Conservation (phyloP, 2,329 filamentous ascomycete species). For the Fusarium papillatum region DNA sequence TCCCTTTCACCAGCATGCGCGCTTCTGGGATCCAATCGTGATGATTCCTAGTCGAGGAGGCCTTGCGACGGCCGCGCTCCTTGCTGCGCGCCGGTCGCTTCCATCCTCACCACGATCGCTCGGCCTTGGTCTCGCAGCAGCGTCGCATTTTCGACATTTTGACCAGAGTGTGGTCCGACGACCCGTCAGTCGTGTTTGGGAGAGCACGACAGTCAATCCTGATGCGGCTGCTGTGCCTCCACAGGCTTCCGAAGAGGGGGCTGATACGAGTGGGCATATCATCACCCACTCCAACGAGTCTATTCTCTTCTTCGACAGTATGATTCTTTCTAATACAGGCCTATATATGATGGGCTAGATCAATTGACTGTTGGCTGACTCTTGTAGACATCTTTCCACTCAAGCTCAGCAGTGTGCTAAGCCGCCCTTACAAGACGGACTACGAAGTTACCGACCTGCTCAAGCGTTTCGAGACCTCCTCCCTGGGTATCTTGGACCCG, state of each 20-base stretch:
- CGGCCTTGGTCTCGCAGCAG: constrained; percentile 18
- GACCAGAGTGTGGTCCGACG: constrained; percentile 6
- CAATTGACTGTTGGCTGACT: constrained; percentile 8
- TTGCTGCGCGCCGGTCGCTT: constrained; percentile 40
- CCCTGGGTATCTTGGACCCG: constrained; percentile 64
- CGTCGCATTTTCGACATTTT: constrained; percentile 24
- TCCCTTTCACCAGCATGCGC: constrained; percentile 18
- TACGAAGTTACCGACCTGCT: constrained; percentile 64
- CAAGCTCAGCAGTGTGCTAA: constrained; percentile 68
- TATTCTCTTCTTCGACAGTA: constrained; percentile 92
- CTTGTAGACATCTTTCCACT: constrained; percentile 84
- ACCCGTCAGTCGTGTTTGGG: constrained; percentile 38
- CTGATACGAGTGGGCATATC: constrained; percentile 86
- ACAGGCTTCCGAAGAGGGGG: constrained; percentile 53
- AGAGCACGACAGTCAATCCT: constrained; percentile 40
- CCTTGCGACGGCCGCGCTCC: constrained; percentile 39
- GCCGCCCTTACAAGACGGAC: constrained; percentile 63
- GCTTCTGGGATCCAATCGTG: constrained; percentile 16
- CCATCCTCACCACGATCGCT: constrained; percentile 22
- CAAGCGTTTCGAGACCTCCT: constrained; percentile 64
- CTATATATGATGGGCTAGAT: background rate
- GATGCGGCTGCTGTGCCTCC: constrained; percentile 20
- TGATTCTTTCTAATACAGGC: constrained; percentile 41
- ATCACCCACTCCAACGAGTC: constrained; percentile 81
- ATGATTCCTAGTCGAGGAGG: constrained; percentile 46